Evolutionary conservation across 2,329 filamentous ascomycete genomes (phyloP), one percentile per base, ranked within the genome.

Genomic region (Claviceps fusiformis): DNA sequence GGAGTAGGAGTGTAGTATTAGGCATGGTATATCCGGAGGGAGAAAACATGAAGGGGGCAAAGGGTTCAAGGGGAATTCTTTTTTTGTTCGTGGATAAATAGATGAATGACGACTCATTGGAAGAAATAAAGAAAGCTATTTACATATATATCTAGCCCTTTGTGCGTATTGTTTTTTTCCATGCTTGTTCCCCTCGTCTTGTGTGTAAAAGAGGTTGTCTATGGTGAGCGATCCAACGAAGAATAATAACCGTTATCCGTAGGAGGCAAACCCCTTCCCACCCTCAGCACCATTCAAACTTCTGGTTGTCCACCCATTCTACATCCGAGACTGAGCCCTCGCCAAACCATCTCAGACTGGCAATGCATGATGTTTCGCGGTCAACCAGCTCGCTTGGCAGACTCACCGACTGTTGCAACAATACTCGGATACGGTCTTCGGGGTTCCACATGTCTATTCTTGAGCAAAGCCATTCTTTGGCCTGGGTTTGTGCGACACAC

Each of bases 371-470:
- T 52, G 69, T 71, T 54, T 89, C 80, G 39, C 87, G 72, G 2
- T 78, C 73, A 0, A 81, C 74, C 56, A 72, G 70, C 35, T 70
- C 65, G 55, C 79, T 72, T 24, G 76, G 65, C 17, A 89, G 61
- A 9, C 74, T 75, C 2, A 72, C 69, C 15, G 60, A 61, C 31
- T 63, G 64, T 44, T 74, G 68, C 1, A 83, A 69, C 45, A 85
- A 62, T 17, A 67, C 59, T 64, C 66, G 66, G 31, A 83, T 66
- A 59, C 76, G 62, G 7, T 79, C 72, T 4, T 78, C 78, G 0
- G 91, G 90, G 65, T 93, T 95, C 92, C 92, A 97, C 53, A 92
- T 73, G 66, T 90, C 79, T 3, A 95, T 80, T 49, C 81, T 76
- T 45, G 76, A 74, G 71, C 89, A 81, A 48, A 79, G 73, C 86